These are phyloP conservation scores for Trametes elegans DNA, from an alignment of 768 basidiomycete species.

Conservation along the genomic window DNA sequence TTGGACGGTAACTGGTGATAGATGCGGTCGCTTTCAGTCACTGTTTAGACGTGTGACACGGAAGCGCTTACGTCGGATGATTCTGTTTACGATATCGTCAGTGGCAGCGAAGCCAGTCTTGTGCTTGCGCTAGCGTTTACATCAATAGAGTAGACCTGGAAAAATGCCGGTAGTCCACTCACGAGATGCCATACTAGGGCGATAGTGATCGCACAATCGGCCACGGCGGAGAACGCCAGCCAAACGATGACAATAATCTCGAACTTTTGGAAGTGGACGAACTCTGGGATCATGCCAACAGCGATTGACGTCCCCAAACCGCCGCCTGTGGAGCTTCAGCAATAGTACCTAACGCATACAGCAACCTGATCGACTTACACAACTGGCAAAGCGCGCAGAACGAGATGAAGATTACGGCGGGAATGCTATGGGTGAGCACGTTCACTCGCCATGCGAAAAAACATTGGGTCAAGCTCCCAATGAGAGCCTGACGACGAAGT, in stretches of 20 bases:
- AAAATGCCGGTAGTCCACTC: neutral
- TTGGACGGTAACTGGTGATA: slow-evolving; percentile 35
- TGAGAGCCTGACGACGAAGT: slow-evolving; percentile 37
- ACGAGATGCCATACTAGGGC: slow-evolving; percentile 46
- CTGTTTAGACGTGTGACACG: no score
- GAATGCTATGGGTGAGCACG: slow-evolving; percentile 31
- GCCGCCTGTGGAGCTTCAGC: slow-evolving; percentile 26
- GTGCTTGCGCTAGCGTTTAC: slow-evolving; percentile 33
- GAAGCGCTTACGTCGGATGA: slow-evolving; percentile 37
- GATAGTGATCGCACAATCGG: slow-evolving; percentile 42
- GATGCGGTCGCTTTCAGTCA: neutral
- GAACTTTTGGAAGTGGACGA: slow-evolving; percentile 33
- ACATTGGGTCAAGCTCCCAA: slow-evolving; percentile 42
- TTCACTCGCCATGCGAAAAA: slow-evolving; percentile 48
- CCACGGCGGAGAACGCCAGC: slow-evolving; percentile 40
- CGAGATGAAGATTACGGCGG: slow-evolving; percentile 29
- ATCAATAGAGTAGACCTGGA: neutral
- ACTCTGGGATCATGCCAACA: slow-evolving; percentile 32
- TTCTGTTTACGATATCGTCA: slow-evolving; percentile 41
- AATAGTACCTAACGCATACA: neutral
- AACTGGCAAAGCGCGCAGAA: slow-evolving; percentile 27
- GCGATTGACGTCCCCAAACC: slow-evolving; percentile 35
- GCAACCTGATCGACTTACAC: slow-evolving; percentile 30
- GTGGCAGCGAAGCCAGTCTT: slow-evolving; percentile 43
- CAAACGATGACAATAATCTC: slow-evolving; percentile 38